A percentile compares a stretch with the other conserved stretches of the same genome.
These are phyloP conservation scores for Phellopilus nigrolimitatus DNA, from an alignment of 1,284 basidiomycete species.

Conservation along the genomic window DNA sequence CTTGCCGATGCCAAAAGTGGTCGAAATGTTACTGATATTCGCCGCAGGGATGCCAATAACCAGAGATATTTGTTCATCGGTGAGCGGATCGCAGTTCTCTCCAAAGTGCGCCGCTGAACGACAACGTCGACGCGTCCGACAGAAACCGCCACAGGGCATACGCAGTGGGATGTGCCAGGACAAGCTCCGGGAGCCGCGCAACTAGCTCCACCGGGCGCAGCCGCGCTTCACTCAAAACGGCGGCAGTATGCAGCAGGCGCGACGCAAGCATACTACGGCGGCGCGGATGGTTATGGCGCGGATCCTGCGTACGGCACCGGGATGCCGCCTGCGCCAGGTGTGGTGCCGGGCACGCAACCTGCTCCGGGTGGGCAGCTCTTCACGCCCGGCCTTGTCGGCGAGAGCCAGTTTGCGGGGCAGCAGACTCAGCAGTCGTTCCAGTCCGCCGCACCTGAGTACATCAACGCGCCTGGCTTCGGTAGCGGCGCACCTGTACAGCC, in stretches of 20 bases:
- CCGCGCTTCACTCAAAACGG: conserved; percentile 50
- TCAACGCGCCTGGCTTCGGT: conserved; percentile 45
- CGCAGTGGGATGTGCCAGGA: conserved; percentile 63
- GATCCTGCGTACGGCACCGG: conserved; percentile 37
- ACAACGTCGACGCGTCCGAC: conserved; percentile 14
- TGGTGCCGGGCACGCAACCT: conserved; percentile 35
- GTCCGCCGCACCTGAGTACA: conserved; percentile 63
- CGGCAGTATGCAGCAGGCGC: conserved; percentile 89
- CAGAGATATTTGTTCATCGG: conserved; percentile 84
- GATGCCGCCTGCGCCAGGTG: conserved; percentile 11
- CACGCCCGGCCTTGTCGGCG: conserved; percentile 73
- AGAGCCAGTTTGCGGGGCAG: conserved; percentile 60
- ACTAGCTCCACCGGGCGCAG: conserved; percentile 33
- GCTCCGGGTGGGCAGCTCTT: conserved; percentile 65
- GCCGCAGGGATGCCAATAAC: conserved; percentile 70
- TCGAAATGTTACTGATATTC: background rate
- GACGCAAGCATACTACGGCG: conserved; percentile 80
- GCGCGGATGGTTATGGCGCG: conserved; percentile 33
- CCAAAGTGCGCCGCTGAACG: conserved; percentile 2
- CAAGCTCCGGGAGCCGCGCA: conserved; percentile 24
- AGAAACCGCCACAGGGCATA: conserved; percentile 53
- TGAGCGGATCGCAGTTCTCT: conserved; percentile 30
- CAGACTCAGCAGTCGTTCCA: conserved; percentile 50
- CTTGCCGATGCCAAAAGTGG: background rate
- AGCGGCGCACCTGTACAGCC: conserved; percentile 42